phyloP scores from a whole-genome alignment of 2,329 filamentous ascomycete species.

The Chaetomium globosum region DNA sequence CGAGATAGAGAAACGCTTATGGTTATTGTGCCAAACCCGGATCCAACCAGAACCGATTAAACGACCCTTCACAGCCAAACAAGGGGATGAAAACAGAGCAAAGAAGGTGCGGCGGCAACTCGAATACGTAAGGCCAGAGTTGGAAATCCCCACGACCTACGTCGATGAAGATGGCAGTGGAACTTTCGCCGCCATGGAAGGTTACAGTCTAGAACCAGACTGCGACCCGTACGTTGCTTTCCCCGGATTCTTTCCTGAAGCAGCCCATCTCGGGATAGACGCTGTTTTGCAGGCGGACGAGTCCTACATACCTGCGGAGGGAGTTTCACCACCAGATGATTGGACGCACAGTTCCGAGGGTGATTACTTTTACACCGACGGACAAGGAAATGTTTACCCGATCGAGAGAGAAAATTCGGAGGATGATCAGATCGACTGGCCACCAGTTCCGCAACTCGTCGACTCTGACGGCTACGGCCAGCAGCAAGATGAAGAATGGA shows the following conservation, averaged over 20 bases:
- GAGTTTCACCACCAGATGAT: constrained; percentile 2
- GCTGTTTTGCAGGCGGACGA: not conserved
- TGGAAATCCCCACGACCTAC: not conserved
- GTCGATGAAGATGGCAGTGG: not conserved
- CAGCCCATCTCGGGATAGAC: not conserved
- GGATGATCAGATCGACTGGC: constrained; percentile 7
- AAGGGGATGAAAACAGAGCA: not conserved
- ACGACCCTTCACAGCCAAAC: constrained; percentile 7
- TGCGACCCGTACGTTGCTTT: not conserved
- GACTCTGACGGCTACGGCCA: constrained; percentile 7
- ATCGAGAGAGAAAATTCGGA: constrained; percentile 18
- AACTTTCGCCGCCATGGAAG: not conserved
- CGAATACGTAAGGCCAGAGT: not conserved
- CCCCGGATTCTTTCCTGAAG: not conserved
- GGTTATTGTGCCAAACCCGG: constrained; percentile 34
- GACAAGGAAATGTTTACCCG: constrained; percentile 30
- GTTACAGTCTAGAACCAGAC: not conserved
- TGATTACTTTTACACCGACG: constrained; percentile 36
- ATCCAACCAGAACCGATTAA: constrained; percentile 28
- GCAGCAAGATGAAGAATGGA: constrained; percentile 6
- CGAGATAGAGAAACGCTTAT: constrained; percentile 29
- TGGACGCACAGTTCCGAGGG: constrained; percentile 27
- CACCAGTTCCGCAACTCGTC: not conserved
- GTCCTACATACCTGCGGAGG: not conserved
- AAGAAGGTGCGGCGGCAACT: not conserved